phyloP scores from a whole-genome alignment of 2,329 filamentous ascomycete species.

The Fusarium stilboides region DNA sequence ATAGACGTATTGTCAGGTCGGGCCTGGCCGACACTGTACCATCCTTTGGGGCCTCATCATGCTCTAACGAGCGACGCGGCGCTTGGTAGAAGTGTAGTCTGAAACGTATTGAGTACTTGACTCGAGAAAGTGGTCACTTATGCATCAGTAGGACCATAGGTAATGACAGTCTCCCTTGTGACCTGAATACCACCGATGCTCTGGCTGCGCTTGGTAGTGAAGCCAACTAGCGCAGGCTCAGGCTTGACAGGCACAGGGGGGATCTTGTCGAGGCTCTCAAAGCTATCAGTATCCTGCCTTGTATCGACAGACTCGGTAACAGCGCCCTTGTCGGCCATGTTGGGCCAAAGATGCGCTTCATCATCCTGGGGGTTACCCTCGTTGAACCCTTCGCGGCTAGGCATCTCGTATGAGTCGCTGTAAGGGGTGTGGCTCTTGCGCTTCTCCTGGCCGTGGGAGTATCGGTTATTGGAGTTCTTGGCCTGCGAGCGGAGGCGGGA shows the following conservation, averaged over 20 bases:
- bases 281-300: slow-evolving; percentile 44
- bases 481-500: slow-evolving; percentile 45
- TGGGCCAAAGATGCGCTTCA: slow-evolving; percentile 43
- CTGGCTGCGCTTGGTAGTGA: slow-evolving; percentile 36
- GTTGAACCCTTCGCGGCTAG: slow-evolving; percentile 35
- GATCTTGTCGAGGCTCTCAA: slow-evolving; percentile 40
- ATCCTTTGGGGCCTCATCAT: slow-evolving; percentile 3
- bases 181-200: slow-evolving; percentile 44
- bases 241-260: slow-evolving; percentile 28
- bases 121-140: not conserved
- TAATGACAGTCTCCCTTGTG: slow-evolving; percentile 47
- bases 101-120: not conserved
- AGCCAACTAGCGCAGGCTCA: slow-evolving; percentile 40
- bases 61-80: slow-evolving; percentile 31
- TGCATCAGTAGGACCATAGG: slow-evolving; percentile 35
- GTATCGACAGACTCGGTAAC: slow-evolving; percentile 26
- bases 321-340: slow-evolving; percentile 18
- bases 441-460: slow-evolving; percentile 36
- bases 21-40: slow-evolving; percentile 5
- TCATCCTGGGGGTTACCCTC: slow-evolving; percentile 43
- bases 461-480: slow-evolving; percentile 34
- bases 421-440: slow-evolving; percentile 34
- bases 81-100: slow-evolving; percentile 5
- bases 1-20: slow-evolving; percentile 12
- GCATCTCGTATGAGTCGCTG: slow-evolving; percentile 46